Base-by-base conservation (phyloP, 148 eudicot species). In the Cornus controversa region DNA sequence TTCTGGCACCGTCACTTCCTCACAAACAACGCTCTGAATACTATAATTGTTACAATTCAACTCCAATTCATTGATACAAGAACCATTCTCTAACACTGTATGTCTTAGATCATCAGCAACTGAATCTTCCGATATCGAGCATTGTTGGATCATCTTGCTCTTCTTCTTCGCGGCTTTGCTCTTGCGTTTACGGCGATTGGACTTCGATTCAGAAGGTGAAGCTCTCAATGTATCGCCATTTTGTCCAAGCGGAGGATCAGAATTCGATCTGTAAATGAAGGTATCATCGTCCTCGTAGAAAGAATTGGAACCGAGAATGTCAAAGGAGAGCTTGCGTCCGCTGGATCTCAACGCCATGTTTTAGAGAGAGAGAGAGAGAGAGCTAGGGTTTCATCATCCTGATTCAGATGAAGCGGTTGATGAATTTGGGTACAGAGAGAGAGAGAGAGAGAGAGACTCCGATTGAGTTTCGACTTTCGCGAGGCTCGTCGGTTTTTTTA, bases 261-360 rank as follows among this genome's bases (percentile, higher is more conserved):
- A 87, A 18, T 31, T 74, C 16, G 95, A 89, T 78, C 90, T 84
- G 83, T 75, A 67, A 63, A 88, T 26, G n/a, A 67, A 40, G 36
- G 68, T 42, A 65, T 75, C 75, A 10, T 71, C 86, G 80, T 36
- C 80, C 69, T 77, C 62, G 73, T 64, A 40, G 76, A 75, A 8
- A 27, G 66, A 27, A 50, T 37, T 23, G 67, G 84, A 69, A 68
- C 80, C 28, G 18, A 92, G 91, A 53, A 91, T 77, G 63, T 89
- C 93, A 80, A 93, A 93, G 20, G 97, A 91, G 73, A 93, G 84
- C 75, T 89, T 87, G 28, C 89, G 87, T 20, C 84, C 87, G 23
- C 79, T 74, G 65, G 94, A 84, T 89, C 90, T 83, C 77, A 87
- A 72, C 67, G 78, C 86, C 92, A 90, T 91, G 71, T 29, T 68